Percentiles rank a stretch among this genome's conserved stretches.
phyloP scores from a whole-genome alignment of 352 stramenopile genomes.

The Pythium dissotocum region DNA sequence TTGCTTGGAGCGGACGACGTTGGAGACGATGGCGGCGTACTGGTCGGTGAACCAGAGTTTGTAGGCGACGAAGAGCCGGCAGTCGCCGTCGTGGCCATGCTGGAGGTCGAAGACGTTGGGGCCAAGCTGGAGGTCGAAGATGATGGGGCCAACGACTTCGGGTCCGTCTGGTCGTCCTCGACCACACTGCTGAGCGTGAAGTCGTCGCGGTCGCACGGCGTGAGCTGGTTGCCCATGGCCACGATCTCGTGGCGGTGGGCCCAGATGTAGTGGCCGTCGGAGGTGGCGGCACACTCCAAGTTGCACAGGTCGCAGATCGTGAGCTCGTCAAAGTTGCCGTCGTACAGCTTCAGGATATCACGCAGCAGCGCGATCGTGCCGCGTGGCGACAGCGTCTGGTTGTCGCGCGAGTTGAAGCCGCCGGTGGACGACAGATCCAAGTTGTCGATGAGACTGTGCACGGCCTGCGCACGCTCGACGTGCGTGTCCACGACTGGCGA shows the following conservation, averaged over 20 bases:
- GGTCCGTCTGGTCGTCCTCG: not conserved
- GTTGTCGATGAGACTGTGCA: conserved; percentile 26
- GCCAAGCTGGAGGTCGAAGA: conserved; percentile 1
- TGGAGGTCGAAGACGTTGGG: not conserved
- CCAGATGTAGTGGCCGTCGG: conserved; percentile 27
- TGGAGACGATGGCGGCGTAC: not conserved
- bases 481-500: conserved; percentile 14
- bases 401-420: conserved; percentile 15
- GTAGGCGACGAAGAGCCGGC: conserved; percentile 1
- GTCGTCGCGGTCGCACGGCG: conserved; percentile 28
- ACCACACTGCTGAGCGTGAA: conserved; percentile 16
- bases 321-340: conserved; percentile 26
- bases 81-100: not conserved
- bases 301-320: conserved; percentile 27
- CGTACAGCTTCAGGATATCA: conserved; percentile 21
- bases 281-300: conserved; percentile 24
- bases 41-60: conserved; percentile 2
- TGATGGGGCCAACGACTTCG: not conserved
- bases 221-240: conserved; percentile 24
- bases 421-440: conserved; percentile 11
- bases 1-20: not conserved
- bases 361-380: conserved; percentile 26
- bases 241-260: conserved; percentile 28
- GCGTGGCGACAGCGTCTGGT: conserved; percentile 18
- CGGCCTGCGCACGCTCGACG: conserved; percentile 2